Percentiles rank a stretch among this genome's conserved stretches.
phyloP scores from a whole-genome alignment of 176 grass and related monocot genomes.

The Oryza meridionalis region DNA sequence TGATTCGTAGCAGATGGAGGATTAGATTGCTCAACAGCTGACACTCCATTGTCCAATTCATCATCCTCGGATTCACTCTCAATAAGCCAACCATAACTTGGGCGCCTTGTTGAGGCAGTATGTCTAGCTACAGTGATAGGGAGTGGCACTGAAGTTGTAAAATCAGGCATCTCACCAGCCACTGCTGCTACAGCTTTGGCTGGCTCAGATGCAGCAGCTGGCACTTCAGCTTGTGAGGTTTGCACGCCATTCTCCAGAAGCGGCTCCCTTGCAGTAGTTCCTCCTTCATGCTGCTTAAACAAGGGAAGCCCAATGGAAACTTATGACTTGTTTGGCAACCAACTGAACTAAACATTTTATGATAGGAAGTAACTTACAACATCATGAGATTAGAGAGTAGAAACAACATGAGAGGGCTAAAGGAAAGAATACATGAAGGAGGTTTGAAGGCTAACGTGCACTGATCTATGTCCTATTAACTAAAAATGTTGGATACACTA shows the following conservation, averaged over 20 bases:
- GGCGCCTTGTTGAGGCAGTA: not conserved
- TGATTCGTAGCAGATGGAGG: not conserved
- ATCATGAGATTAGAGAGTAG: too few species aligned
- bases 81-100: constrained; percentile 36
- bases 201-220: not conserved
- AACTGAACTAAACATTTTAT: not conserved
- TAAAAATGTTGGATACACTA: too few species aligned
- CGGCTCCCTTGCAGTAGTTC: not conserved
- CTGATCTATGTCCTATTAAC: too few species aligned
- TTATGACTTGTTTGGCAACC: not conserved
- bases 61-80: constrained; percentile 25
- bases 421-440: too few species aligned
- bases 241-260: not conserved
- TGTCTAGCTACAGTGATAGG: not conserved
- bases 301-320: not conserved
- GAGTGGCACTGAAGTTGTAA: not conserved
- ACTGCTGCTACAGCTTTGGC: not conserved
- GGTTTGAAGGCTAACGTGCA: too few species aligned
- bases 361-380: too few species aligned
- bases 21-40: not conserved
- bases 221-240: not conserved
- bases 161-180: not conserved
- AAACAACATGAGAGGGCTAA: too few species aligned
- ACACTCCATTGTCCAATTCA: not conserved
- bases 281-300: constrained; percentile 9